Conservation (phyloP, 352 stramenopile species). For the Phytophthora podocarpi region DNA sequence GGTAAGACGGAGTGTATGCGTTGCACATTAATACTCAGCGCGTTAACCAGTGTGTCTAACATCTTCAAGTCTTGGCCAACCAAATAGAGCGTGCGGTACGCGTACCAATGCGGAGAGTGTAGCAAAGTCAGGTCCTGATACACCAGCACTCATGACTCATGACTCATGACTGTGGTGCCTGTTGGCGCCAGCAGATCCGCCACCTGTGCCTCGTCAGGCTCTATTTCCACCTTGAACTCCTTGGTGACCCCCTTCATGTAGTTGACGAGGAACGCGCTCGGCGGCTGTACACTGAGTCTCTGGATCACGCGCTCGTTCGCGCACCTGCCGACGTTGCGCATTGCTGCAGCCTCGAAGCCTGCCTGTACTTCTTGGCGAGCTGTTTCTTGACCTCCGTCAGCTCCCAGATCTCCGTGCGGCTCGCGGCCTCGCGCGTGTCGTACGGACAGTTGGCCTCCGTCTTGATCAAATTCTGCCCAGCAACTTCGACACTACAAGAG, state of each 20-base stretch:
- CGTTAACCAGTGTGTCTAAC: not conserved
- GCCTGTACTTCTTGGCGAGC: slow-evolving; percentile 88
- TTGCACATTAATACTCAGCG: slow-evolving; percentile 1
- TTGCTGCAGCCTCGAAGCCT: slow-evolving; percentile 84
- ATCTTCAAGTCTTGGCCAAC: too few relatives aligned
- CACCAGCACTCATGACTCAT: slow-evolving; percentile 65
- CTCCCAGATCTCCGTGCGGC: slow-evolving; percentile 93
- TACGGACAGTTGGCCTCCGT: slow-evolving; percentile 91
- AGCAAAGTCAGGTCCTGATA: slow-evolving; percentile 86
- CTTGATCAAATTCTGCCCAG: slow-evolving; percentile 85
- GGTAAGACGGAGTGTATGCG: slow-evolving; percentile 44
- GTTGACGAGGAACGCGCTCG: slow-evolving; percentile 93
- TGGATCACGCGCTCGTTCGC: slow-evolving; percentile 93
- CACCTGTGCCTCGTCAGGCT: slow-evolving; percentile 79
- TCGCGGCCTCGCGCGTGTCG: slow-evolving; percentile 91
- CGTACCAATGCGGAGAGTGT: slow-evolving; percentile 70
- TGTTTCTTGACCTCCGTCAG: slow-evolving; percentile 91
- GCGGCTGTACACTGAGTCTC: slow-evolving; percentile 94
- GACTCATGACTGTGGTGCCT: slow-evolving; percentile 86
- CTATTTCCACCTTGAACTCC: slow-evolving; percentile 95
- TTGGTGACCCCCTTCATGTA: slow-evolving; percentile 97
- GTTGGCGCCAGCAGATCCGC: slow-evolving; percentile 80
- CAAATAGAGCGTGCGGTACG: not conserved
- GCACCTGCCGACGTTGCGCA: slow-evolving; percentile 87
- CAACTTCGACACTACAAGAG: too few relatives aligned